phyloP scores from a whole-genome alignment of 352 stramenopile genomes.

The Phytophthora litchii region DNA sequence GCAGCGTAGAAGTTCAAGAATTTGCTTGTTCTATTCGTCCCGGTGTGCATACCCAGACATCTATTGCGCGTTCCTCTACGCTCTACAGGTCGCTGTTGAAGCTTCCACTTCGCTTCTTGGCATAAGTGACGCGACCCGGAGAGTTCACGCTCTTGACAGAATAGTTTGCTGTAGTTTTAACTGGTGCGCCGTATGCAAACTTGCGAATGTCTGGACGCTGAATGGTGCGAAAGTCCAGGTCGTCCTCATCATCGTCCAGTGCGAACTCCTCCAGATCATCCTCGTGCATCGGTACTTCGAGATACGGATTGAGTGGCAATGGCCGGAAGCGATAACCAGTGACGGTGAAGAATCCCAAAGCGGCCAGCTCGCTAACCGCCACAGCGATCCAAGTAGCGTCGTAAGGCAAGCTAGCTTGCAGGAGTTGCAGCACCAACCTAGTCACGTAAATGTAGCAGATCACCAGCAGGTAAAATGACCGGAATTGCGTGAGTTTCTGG shows the following conservation, averaged over 20 bases:
- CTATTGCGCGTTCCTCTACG: constrained; percentile 16
- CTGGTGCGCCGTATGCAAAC: constrained; percentile 36
- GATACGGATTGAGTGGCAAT: constrained; percentile 91
- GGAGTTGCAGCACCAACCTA: constrained; percentile 95
- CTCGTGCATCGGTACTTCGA: constrained; percentile 78
- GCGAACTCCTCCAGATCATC: constrained; percentile 82
- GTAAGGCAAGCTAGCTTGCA: constrained; percentile 93
- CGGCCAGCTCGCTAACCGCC: constrained; percentile 75
- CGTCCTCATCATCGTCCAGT: constrained; percentile 58
- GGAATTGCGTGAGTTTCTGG: constrained; percentile 95
- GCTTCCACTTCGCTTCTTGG: constrained; percentile 37
- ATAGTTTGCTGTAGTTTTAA: constrained; percentile 22
- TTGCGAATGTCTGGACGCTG: constrained; percentile 44
- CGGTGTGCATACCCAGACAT: constrained; percentile 1
- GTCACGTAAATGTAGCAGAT: constrained; percentile 99
- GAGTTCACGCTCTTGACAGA: constrained; percentile 15
- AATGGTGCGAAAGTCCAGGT: constrained; percentile 44
- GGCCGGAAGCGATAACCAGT: constrained; percentile 94
- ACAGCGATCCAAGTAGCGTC: constrained; percentile 79
- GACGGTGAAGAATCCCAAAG: constrained; percentile 92
- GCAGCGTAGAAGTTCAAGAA: constrained; percentile 5
- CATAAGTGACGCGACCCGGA: constrained; percentile 4
- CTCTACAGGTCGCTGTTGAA: constrained; percentile 34
- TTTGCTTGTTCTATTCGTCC: constrained; percentile 23
- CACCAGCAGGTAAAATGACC: constrained; percentile 96